A percentile compares a stretch with the other conserved stretches of the same genome.
Conservation (phyloP, 2,329 filamentous ascomycete genomes). For the Colletotrichum trifolii region DNA sequence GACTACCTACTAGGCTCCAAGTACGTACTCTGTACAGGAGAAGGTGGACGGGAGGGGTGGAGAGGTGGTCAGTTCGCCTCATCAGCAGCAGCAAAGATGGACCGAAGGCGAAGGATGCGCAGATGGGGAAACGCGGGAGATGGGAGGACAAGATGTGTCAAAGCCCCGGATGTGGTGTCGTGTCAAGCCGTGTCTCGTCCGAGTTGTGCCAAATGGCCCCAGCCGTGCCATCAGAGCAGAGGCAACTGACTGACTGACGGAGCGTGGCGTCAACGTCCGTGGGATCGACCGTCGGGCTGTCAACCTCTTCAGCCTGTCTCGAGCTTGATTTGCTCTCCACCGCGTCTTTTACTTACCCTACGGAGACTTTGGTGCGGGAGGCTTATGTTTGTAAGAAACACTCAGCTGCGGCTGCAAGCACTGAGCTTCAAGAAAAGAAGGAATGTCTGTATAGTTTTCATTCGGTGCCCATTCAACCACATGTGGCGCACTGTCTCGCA, state of each 20-base stretch:
- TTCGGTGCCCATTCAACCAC: not conserved
- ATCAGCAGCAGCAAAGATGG: constrained; percentile 20
- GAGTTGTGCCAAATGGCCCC: constrained; percentile 17
- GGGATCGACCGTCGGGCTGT: constrained; percentile 15
- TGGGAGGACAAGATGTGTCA: constrained; percentile 33
- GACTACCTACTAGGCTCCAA: constrained; percentile 10
- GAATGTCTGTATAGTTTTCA: not conserved
- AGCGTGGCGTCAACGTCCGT: constrained; percentile 25
- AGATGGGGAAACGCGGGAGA: constrained; percentile 30
- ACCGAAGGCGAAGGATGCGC: constrained; percentile 21
- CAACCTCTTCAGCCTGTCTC: not conserved
- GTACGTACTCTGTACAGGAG: not conserved
- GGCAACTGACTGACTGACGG: not conserved
- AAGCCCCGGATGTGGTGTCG: constrained; percentile 19
- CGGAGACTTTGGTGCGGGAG: constrained; percentile 15
- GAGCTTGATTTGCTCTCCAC: constrained; percentile 1
- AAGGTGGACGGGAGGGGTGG: not conserved
- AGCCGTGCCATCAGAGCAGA: not conserved
- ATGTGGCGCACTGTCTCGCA: constrained; percentile 13
- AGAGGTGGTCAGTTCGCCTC: not conserved
- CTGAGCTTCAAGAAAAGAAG: not conserved
- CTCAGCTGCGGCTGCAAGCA: constrained; percentile 3
- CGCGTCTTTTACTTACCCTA: constrained; percentile 17
- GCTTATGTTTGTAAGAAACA: constrained; percentile 31
- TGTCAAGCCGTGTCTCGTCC: constrained; percentile 1